Percentiles rank a stretch among this genome's conserved stretches.
Conservation (phyloP, 495 filamentous ascomycete genomes). For the Lophiostoma macrostomum region DNA sequence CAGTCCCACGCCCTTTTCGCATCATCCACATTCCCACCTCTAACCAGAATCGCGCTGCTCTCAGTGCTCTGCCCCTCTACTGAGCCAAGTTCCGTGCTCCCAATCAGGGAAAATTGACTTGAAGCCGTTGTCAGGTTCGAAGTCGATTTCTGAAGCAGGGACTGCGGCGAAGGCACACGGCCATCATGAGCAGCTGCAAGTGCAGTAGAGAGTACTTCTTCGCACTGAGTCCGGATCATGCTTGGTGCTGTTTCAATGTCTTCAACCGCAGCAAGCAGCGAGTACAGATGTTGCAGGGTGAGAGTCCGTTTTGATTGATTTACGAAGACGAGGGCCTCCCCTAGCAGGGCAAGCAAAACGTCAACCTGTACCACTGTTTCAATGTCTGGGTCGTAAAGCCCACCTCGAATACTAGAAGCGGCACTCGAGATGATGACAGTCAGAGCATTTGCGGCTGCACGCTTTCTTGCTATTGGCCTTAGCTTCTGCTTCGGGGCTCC, state of each 20-base stretch:
- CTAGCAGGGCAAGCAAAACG: slow-evolving; percentile 75
- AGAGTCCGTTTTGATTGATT: slow-evolving; percentile 53
- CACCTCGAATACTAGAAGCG: slow-evolving; percentile 82
- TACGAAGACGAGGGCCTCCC: slow-evolving; percentile 75
- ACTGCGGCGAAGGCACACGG: slow-evolving; percentile 54
- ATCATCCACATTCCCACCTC: slow-evolving; percentile 42
- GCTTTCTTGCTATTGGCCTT: slow-evolving; percentile 51
- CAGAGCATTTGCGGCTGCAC: slow-evolving; percentile 67
- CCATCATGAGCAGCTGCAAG: slow-evolving; percentile 54
- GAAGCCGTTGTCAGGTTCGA: slow-evolving; percentile 48
- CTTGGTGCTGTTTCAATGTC: slow-evolving; percentile 74
- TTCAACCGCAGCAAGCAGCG: slow-evolving; percentile 74
- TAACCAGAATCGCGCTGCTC: slow-evolving; percentile 55
- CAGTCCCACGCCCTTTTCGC: slow-evolving; percentile 79
- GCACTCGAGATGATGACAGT: slow-evolving; percentile 77
- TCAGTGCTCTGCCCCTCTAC: slow-evolving; percentile 50
- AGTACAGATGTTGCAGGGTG: slow-evolving; percentile 64
- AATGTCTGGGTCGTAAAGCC: slow-evolving; percentile 73
- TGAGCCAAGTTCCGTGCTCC: slow-evolving; percentile 67
- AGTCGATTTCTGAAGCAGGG: slow-evolving; percentile 66
- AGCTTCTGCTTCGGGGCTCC: slow-evolving; percentile 14
- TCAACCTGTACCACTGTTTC: slow-evolving; percentile 82
- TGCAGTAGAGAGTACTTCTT: slow-evolving; percentile 52
- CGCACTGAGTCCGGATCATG: slow-evolving; percentile 49
- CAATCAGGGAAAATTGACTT: slow-evolving; percentile 66